phyloP scores from a whole-genome alignment of 1,284 basidiomycete species.

The Violaceomyces palustris region DNA sequence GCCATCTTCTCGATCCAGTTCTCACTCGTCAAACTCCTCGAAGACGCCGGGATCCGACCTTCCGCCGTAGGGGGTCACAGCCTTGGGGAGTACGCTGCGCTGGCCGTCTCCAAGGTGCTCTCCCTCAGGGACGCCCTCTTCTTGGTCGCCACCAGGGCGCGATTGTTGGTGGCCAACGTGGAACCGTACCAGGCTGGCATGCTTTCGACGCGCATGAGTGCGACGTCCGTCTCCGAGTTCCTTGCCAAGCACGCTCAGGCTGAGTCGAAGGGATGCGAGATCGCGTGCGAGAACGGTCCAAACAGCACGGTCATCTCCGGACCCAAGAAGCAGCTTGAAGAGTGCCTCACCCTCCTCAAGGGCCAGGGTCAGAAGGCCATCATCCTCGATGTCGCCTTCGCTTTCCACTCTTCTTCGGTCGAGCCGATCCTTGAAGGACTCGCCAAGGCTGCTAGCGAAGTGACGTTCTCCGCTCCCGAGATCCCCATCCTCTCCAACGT shows the following conservation, averaged over 20 bases:
- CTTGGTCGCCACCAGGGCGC: conserved; percentile 20
- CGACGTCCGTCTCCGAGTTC: conserved; percentile 5
- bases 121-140: conserved; percentile 14
- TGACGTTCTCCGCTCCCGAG: conserved; percentile 7
- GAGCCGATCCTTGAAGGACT: conserved; percentile 12
- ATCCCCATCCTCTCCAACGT: conserved; percentile 19
- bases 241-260: conserved; percentile 7
- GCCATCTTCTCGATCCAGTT: conserved; percentile 21
- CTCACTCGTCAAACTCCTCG: conserved; percentile 10
- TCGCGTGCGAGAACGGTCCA: conserved; percentile 31
- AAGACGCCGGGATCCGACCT: conserved; percentile 16
- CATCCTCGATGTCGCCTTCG: conserved; percentile 27
- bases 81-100: conserved; percentile 32
- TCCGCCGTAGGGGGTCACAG: conserved; percentile 22
- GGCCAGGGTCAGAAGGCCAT: conserved; percentile 24
- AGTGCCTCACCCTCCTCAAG: conserved; percentile 7
- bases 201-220: conserved; percentile 16
- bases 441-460: background rate
- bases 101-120: conserved; percentile 16
- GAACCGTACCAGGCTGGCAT: conserved; percentile 21
- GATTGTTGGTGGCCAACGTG: conserved; percentile 22
- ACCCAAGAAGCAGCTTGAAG: conserved; percentile 10
- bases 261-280: conserved; percentile 7
- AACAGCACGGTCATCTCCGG: conserved; percentile 27
- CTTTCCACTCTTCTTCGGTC: conserved; percentile 23